Evolutionary conservation across 768 basidiomycete species (phyloP).

Genomic region (Termitomyces sp.): DNA sequence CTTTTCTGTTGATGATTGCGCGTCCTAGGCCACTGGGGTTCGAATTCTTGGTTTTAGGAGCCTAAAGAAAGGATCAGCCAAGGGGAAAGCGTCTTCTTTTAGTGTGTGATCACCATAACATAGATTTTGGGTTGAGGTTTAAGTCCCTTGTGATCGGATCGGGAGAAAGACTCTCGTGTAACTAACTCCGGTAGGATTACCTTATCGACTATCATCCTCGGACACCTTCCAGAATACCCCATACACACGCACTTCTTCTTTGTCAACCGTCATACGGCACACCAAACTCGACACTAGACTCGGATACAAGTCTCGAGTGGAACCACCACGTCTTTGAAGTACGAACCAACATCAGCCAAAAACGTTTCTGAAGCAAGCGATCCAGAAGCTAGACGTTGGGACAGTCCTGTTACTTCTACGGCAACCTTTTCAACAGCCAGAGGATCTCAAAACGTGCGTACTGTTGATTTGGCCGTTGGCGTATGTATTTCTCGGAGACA

Average conservation of each 20-base stretch:
- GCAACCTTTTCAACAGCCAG: background rate
- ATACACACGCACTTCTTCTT: background rate
- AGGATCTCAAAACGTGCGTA: background rate
- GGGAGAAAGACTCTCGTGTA: background rate
- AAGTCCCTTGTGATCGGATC: background rate
- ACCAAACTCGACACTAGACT: background rate
- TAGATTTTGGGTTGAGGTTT: background rate
- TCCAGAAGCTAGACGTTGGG: background rate
- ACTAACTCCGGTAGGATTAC: no score
- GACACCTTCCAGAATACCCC: background rate
- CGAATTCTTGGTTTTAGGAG: slow-evolving; percentile 52
- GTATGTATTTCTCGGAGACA: background rate
- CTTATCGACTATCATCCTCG: background rate
- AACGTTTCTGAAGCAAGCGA: background rate
- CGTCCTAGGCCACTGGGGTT: slow-evolving; percentile 86
- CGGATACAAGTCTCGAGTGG: background rate
- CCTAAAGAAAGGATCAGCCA: slow-evolving; percentile 24
- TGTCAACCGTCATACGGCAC: no score
- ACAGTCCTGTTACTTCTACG: background rate
- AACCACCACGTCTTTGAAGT: background rate
- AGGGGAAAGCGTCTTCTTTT: background rate
- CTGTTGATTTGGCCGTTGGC: background rate
- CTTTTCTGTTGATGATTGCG: slow-evolving; percentile 91
- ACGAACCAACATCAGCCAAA: background rate
- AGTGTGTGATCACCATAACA: background rate